These are phyloP conservation scores for Hypoxylon subgilvum DNA, from an alignment of 495 filamentous ascomycete species.

Conservation along the genomic window DNA sequence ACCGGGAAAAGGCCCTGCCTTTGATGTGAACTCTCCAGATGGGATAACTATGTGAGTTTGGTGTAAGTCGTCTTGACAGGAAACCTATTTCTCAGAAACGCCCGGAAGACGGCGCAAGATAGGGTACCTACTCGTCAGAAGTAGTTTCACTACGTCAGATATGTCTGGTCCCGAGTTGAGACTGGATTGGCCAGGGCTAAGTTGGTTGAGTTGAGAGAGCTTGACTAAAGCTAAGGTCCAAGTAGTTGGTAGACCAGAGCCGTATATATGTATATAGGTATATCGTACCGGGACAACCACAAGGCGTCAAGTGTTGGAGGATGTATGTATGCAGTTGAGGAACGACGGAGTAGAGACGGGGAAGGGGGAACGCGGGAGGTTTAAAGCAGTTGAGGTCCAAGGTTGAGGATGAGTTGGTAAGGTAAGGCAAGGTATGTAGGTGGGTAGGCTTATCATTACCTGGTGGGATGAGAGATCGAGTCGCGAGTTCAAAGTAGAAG, in stretches of 20 bases:
- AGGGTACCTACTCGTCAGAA: slow-evolving; percentile 14
- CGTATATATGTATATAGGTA: slow-evolving; percentile 9
- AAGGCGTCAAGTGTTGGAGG: no score
- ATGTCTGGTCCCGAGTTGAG: slow-evolving; percentile 17
- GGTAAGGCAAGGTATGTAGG: slow-evolving; percentile 5
- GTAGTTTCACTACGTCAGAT: no score
- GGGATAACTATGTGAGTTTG: slow-evolving; percentile 33
- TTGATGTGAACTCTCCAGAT: slow-evolving; percentile 34
- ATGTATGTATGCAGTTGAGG: slow-evolving; percentile 12
- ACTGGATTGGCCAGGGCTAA: slow-evolving; percentile 11
- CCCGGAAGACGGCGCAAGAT: no score
- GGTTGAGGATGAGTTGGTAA: slow-evolving; percentile 23
- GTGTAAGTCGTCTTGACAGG: slow-evolving; percentile 35
- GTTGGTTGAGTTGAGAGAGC: not conserved
- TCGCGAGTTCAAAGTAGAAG: slow-evolving; percentile 28
- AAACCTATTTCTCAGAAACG: no score
- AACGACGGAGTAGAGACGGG: slow-evolving; percentile 25
- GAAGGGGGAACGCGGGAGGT: slow-evolving; percentile 36
- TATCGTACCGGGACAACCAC: not conserved
- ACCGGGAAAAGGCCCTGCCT: slow-evolving; percentile 38
- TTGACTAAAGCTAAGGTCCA: not conserved
- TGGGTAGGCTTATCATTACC: slow-evolving; percentile 36
- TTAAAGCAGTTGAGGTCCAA: slow-evolving; percentile 32
- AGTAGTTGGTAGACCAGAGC: not conserved
- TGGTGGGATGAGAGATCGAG: slow-evolving; percentile 27